Evolutionary conservation across 2,329 filamentous ascomycete genomes (phyloP).

Genomic region (Trichoderma sp.): DNA sequence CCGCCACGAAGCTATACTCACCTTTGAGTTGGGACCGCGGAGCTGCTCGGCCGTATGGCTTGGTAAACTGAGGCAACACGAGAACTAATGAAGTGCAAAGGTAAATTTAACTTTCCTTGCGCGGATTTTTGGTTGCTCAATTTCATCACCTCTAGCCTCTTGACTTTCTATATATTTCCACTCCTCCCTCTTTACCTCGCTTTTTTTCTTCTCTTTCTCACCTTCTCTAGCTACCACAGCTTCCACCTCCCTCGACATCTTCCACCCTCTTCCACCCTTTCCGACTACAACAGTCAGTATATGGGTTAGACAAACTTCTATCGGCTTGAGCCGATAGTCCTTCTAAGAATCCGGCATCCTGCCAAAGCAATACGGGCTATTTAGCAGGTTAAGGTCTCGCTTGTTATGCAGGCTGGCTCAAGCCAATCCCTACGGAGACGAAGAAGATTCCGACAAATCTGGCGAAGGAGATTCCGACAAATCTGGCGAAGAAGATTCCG

Average conservation of each 20-base stretch:
- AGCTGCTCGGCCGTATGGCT: background rate
- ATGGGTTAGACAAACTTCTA: no score
- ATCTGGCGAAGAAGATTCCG: no score
- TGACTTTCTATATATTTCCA: background rate
- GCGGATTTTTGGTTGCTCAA: background rate
- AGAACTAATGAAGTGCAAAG: background rate
- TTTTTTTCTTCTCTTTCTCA: background rate
- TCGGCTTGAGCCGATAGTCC: no score
- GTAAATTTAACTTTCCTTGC: background rate
- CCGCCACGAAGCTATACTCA: background rate
- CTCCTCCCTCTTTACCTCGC: background rate
- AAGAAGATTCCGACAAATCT: no score
- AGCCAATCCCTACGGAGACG: no score
- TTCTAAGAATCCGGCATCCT: no score
- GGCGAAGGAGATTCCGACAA: no score
- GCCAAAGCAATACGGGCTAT: constrained; percentile 5
- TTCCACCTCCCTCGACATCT: background rate
- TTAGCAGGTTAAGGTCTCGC: background rate
- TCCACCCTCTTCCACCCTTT: background rate
- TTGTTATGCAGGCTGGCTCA: background rate
- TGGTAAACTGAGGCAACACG: background rate
- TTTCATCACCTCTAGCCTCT: background rate
- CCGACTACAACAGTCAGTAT: no score
- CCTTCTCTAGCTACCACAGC: background rate
- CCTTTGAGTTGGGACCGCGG: background rate